Conservation (phyloP, 179 eudicot species). For the Dionaea muscipula region DNA sequence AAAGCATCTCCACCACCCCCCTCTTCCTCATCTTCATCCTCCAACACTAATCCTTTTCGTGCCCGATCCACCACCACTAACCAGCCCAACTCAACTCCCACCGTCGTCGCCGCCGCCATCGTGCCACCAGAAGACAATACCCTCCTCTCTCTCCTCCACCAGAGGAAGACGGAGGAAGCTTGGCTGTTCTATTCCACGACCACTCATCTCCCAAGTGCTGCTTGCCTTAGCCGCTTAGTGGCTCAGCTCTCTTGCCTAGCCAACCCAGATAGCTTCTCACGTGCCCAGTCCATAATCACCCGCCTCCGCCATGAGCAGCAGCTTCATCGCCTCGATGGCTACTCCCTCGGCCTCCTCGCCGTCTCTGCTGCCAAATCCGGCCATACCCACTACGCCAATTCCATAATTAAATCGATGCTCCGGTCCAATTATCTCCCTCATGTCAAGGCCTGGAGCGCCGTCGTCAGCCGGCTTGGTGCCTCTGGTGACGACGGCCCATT, state of each 20-base stretch:
- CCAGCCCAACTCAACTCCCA: neutral
- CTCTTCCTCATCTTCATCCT: slow-evolving; percentile 13
- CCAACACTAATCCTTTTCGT: slow-evolving; percentile 9
- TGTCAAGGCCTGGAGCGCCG: slow-evolving; percentile 95
- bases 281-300: slow-evolving; percentile 70
- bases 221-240: slow-evolving; percentile 79
- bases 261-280: slow-evolving; percentile 36
- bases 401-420: slow-evolving; percentile 73
- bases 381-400: slow-evolving; percentile 56
- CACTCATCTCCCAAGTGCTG: slow-evolving; percentile 47
- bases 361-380: slow-evolving; percentile 68
- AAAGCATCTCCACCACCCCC: slow-evolving; percentile 11
- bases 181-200: slow-evolving; percentile 46
- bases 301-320: slow-evolving; percentile 70
- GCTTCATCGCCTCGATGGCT: slow-evolving; percentile 85
- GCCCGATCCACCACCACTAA: slow-evolving; percentile 10
- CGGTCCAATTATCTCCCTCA: slow-evolving; percentile 76
- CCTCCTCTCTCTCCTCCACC: slow-evolving; percentile 63
- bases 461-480: slow-evolving; percentile 53
- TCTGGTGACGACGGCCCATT: slow-evolving; percentile 65
- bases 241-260: slow-evolving; percentile 69
- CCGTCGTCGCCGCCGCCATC: too few species aligned
- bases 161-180: slow-evolving; percentile 78
- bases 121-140: slow-evolving; percentile 34
- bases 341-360: slow-evolving; percentile 77